Base-by-base conservation (phyloP, 441 rosid species). In the Corymbia calophylla region DNA sequence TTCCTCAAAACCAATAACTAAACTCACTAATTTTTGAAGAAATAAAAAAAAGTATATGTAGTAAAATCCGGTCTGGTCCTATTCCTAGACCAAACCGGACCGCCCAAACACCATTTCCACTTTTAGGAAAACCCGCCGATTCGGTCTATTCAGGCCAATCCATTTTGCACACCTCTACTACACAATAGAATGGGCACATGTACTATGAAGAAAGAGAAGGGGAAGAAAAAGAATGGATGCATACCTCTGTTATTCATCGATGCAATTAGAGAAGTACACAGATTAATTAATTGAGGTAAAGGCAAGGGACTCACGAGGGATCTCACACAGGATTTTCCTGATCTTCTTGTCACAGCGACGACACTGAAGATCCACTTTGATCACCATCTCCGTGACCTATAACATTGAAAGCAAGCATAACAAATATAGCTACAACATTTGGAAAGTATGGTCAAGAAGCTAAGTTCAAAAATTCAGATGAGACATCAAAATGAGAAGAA, bases 81-180 rank as follows among this genome's bases (percentile, higher is more conserved):
- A 39, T 39, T 39, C 44, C 44, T 39, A 39, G 44, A 39, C 44
- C 44, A 12, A 56, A 56, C 27, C 2, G 0, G 2, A 56, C 55
- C 5, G 2, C 5, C 60, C 4, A 0, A 27, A 56, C 5, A 56
- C 5, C 0, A 0, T 27, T 58, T 58, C 4, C 14, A 58, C 64
- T 58, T 58, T 1, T 58, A 58, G 14, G 64, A 58, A 58, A 58
- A 58, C 14, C 5, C 6, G 64, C 6, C 25, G 25, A 29, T 58
- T 58, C 0, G 6, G 64, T 58, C 25, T 23, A 13, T 58, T 58
- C 0, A 27, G 25, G n/a, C 9, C 62, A 5, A 3, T 53, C 7
- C 2, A 5, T 53, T 53, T 15, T 53, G 54, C 54, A 53, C 54
- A 53, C 16, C 54, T 17, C 54, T 53, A 5, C 6, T 53, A 53